Evolutionary conservation across 169 alveolate genomes (phyloP), one percentile per base, ranked within the genome.

Genomic region (Plasmodium gonderi): DNA sequence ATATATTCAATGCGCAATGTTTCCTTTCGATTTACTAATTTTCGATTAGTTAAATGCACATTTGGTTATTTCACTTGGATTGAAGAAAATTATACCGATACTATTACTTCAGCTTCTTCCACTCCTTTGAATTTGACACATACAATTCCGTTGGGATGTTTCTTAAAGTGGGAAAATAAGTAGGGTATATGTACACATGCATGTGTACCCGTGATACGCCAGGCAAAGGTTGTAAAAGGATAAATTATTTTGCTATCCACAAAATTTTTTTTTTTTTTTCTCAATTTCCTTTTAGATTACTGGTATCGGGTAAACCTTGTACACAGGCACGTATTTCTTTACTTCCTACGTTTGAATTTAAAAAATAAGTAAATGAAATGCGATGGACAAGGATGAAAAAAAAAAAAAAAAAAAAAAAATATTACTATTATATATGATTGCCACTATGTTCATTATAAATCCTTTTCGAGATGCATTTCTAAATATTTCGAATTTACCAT

Each of bases 91-190:
- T 90, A 12, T 49, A 92, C 97, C 92, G 93, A 83, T 45, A 94
- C 92, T 7, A 91, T 80, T 40, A 89, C 75, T 54, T 96, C 98
- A 11, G 98, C 98, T 33, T 96, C 98, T 26, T 94, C 96, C n/a
- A 96, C 87, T 54, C 79, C 95, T 91, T 96, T 96, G 67, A 96
- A 83, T 91, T 97, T 97, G 81, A 97, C 95, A 91, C 98, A 96
- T 14, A 97, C 98, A 12, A 97, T 87, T 79, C 98, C 98, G 77
- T 97, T 96, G 6, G 98, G 98, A 65, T 97, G 98, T 49, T 98
- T 89, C 94, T 97, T 49, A 45, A 96, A 94, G 44, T 90, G 92
- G 20, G 90, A 95, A 79, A 93, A 92, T 92, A 91, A 51, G 54
- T 79, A 31, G 29, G 78, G 77, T 78, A 95, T 95, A 49, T 89